Evolutionary conservation across 805 yeast genomes (phyloP), one percentile per base, ranked within the genome.

Genomic region (Starmera amethionina): DNA sequence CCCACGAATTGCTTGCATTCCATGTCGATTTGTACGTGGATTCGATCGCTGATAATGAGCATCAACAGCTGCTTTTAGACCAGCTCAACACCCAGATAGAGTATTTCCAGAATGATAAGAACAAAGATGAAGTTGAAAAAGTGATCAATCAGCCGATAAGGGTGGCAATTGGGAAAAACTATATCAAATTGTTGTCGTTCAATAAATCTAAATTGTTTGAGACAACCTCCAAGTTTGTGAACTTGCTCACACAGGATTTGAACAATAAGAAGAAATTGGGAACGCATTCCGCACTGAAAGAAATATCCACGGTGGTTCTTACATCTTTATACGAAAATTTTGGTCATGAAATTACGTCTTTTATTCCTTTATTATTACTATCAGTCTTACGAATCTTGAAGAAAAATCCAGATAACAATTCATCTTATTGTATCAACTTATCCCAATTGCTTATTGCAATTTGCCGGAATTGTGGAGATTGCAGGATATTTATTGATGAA

Each of bases 351-450:
- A 43, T 65, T 3, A 50, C 58, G 6, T 60, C 69, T 1, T 52
- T 64, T 32, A 50, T 55, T 2, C 64, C 70, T 7, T 42, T 60
- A 5, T 31, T 65, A 4, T 38, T 60, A 13, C 39, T 58, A 8
- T 41, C 52, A 1, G 35, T 60, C 6, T 49, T 63, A 40, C 64
- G 60, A 42, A 51, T 59, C 16, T 35, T 67, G 18, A 65, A 63
- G 42, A 64, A 63, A 39, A 52, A 50, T 19, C 41, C 47, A 48
- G 36, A 41, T 49, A 32, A 41, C 57, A 12, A 48, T 48, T 19
- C 54, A 46, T 36, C 40, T 52, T 35, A 41, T 54, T 41, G 15
- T 49, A 15, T 49, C 50, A 47, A 55, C 44, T 33, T 50, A 11
- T 40, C 54, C 9, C 42, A 39, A 36, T 44, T 54, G 8, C 41